Evolutionary conservation across 176 grass and related monocot genomes (phyloP).

Genomic region (Musa beccarii): DNA sequence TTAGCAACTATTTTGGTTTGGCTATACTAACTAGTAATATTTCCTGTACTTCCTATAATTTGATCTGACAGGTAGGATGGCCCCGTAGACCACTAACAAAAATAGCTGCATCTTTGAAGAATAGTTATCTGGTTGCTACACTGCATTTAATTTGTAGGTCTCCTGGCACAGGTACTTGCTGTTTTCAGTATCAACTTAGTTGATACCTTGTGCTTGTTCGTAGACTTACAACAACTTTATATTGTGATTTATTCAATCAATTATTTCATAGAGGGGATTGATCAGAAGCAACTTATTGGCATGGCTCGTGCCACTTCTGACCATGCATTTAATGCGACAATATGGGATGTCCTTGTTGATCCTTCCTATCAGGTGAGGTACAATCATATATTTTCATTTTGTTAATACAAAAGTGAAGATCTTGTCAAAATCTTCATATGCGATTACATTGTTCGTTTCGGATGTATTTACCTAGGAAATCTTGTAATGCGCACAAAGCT

Average conservation of each 20-base stretch:
- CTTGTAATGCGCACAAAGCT: background rate
- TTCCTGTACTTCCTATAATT: too few relatives aligned
- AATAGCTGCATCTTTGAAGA: slow-evolving; percentile 79
- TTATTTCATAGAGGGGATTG: slow-evolving; percentile 87
- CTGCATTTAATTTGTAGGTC: slow-evolving; percentile 58
- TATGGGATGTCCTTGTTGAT: slow-evolving; percentile 94
- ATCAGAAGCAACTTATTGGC: slow-evolving; percentile 66
- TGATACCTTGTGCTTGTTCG: background rate
- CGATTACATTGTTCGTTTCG: too few relatives aligned
- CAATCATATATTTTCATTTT: background rate
- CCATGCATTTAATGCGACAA: slow-evolving; percentile 93
- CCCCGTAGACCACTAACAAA: slow-evolving; percentile 82
- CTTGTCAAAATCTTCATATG: background rate
- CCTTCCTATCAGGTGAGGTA: slow-evolving; percentile 70
- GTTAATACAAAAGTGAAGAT: background rate
- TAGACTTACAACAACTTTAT: too few relatives aligned
- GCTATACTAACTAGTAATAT: too few relatives aligned
- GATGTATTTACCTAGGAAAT: background rate
- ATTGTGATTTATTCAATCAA: too few relatives aligned
- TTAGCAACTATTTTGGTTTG: too few relatives aligned
- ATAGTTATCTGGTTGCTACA: slow-evolving; percentile 82
- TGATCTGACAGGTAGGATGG: slow-evolving; percentile 72
- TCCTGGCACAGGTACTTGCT: slow-evolving; percentile 32
- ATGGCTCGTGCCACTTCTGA: slow-evolving; percentile 95
- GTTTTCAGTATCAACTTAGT: background rate